Base-by-base conservation (phyloP, 2,329 filamentous ascomycete genomes). In the Cadophora malorum region DNA sequence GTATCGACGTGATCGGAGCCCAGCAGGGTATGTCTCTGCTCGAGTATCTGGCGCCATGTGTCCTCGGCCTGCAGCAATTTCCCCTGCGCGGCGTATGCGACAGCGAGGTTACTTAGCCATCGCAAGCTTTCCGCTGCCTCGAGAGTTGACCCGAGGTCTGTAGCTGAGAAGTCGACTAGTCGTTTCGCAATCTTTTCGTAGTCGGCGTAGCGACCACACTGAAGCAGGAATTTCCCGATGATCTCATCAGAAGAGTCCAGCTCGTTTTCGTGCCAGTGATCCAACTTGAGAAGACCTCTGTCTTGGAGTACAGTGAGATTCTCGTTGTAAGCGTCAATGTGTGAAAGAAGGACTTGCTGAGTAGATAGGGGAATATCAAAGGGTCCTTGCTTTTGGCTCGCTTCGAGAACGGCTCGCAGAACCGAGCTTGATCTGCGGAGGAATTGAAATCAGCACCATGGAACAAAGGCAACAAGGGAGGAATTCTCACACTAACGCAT, bases 41-140 rank as follows among this genome's bases (percentile, higher is more conserved):
- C 47, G 10, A 63, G 47, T n/a, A 41, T 25, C 28, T 53, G 47
- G 12, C 21, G 58, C 19, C 50, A 35, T 12, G 60, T 16, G 1
- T 60, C 38, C 33, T 60, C 64, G 10, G 64, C 64, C 45, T 38
- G 28, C 45, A 33, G 31, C 3, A 52, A 23, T 7, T 61, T 52
- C 19, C 45, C 45, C n/a, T 61, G 38, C 4, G n/a, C 21, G 1
- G 31, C 12, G 25, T 60, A 55, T 33, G 47, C 14, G 19, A 55
- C 50, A 35, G 56, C 64, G 6, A 66, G 28, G 25, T 66, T 41
- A 21, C 28, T 38, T 47, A 60, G 21, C 52, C n/a, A 50, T 53
- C 16, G 35, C 1, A 73, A 60, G 55, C 64, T 72, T 1, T 50
- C 35, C 4, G 56, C n/a, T 63, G 72, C 47, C 38, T 69, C 68